Percentiles rank a stretch among this genome's conserved stretches.
These are phyloP conservation scores for Cyclotella kingstonii DNA, from an alignment of 108 stramenopile species.

Conservation along the genomic window DNA sequence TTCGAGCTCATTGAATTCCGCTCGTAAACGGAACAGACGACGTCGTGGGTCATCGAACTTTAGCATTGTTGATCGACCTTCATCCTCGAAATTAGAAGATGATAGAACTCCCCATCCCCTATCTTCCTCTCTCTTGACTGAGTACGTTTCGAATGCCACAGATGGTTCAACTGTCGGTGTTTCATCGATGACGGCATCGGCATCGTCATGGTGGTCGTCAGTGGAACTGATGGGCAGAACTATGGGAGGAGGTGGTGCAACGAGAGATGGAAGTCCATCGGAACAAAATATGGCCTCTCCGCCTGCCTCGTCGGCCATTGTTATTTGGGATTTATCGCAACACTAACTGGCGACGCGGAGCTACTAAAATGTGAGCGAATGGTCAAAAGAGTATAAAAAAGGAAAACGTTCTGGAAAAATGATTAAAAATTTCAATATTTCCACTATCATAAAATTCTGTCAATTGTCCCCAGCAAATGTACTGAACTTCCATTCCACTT, in stretches of 20 bases:
- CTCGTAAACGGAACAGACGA: constrained; percentile 19
- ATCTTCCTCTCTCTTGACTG: not conserved
- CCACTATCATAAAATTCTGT: too few species aligned
- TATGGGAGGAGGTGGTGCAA: constrained; percentile 48
- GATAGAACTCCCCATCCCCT: constrained; percentile 21
- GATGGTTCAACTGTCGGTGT: constrained; percentile 4
- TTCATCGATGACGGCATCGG: constrained; percentile 32
- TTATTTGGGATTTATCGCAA: too few species aligned
- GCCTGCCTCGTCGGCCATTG: constrained; percentile 80
- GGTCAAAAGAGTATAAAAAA: too few species aligned
- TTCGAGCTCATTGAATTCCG: constrained; percentile 42
- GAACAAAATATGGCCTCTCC: constrained; percentile 79
- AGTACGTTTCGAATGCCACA: constrained; percentile 35
- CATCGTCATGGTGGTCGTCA: constrained; percentile 2
- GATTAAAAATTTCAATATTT: too few species aligned
- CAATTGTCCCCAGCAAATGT: too few species aligned
- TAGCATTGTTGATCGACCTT: not conserved
- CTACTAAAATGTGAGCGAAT: too few species aligned
- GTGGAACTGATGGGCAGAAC: constrained; percentile 3
- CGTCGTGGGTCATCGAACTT: constrained; percentile 27
- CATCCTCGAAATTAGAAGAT: not conserved
- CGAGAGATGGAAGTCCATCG: constrained; percentile 67
- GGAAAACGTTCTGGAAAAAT: too few species aligned
- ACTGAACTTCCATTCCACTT: too few species aligned
- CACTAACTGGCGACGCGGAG: too few species aligned